Base-by-base conservation (phyloP, 495 filamentous ascomycete species). In the Aspergillus homomorphus region DNA sequence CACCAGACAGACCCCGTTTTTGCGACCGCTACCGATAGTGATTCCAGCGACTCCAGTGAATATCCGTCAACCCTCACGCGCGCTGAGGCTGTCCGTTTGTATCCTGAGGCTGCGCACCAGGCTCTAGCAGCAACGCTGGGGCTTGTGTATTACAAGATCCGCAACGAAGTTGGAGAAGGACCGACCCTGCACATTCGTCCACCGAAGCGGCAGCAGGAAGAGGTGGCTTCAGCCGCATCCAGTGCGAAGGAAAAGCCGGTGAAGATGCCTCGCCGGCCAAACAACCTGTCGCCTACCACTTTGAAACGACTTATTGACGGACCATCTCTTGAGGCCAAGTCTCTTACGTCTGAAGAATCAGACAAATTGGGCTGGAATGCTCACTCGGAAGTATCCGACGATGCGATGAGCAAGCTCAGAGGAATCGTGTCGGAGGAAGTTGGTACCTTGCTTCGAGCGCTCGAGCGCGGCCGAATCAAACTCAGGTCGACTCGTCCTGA, bases 81-180 rank as follows among this genome's bases (percentile, higher is more conserved):
- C 7, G 63, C 66, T 15, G 71, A 74, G 55, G 74, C 74, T 41
- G 69, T 72, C 41, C 65, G 66, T 38, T 54, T 61, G 38, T 72
- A 65, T 54, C 74, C 74, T 5, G 74, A 77, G 46, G 71, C 73
- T 28, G 72, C 71, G 21, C 74, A 74, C 51, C 74, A 75, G 58
- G 74, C 74, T 1, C 63, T 77, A 1, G 74, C 74, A 19, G 74
- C 73, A n/a, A 73, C 66, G 3, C 51, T 75, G 12, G 74, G 74
- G 24, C 60, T 77, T 20, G 68, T 74, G 3, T 77, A 75, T 55
- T 74, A 73, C 56, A 75, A 75, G 60, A 77, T 77, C 41, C 73
- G 73, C 9, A 77, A 77, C 41, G 71, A 75, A 53, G 70, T 73
- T 5, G 73, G 74, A 0, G 74, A 75, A 28, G 69, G 67, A 1